Percentiles rank a stretch among this genome's conserved stretches.
Conservation (phyloP, 2,329 filamentous ascomycete species). For the Fusarium sp. region DNA sequence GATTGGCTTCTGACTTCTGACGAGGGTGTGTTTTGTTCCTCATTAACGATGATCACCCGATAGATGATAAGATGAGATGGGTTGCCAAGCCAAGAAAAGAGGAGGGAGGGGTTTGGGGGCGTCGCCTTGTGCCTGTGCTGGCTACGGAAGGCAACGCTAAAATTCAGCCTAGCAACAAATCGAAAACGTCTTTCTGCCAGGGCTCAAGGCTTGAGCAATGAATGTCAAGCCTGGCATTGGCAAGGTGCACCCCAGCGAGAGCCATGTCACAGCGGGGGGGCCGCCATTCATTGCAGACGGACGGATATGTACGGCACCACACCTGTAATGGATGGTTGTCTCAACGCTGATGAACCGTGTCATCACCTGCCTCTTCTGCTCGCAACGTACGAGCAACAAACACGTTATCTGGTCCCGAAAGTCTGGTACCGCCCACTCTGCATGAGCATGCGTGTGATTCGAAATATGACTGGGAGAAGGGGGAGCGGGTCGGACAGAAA, state of each 20-base stretch:
- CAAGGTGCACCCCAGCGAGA: slow-evolving; percentile 15
- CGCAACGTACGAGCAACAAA: slow-evolving; percentile 40
- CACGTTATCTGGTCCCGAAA: slow-evolving; percentile 42
- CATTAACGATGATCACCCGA: slow-evolving; percentile 40
- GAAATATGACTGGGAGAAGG: slow-evolving; percentile 31
- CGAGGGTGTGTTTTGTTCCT: slow-evolving; percentile 25
- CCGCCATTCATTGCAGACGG: slow-evolving; percentile 19
- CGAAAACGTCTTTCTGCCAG: slow-evolving; percentile 25
- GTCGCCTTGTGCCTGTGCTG: slow-evolving; percentile 22
- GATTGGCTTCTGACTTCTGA: slow-evolving; percentile 44
- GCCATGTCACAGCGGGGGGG: slow-evolving; percentile 19
- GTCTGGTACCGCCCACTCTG: slow-evolving; percentile 47
- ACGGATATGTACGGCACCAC: slow-evolving; percentile 13
- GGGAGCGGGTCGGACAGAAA: slow-evolving; percentile 19
- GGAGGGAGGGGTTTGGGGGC: slow-evolving; percentile 14
- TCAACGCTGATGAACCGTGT: slow-evolving; percentile 32
- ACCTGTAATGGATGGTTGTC: slow-evolving; percentile 22
- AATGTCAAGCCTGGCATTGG: slow-evolving; percentile 5
- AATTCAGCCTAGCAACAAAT: slow-evolving; percentile 22
- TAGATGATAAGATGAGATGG: slow-evolving; percentile 33
- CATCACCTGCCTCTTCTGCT: slow-evolving; percentile 33
- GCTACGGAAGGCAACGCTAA: slow-evolving; percentile 15
- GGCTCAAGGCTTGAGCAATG: slow-evolving; percentile 11
- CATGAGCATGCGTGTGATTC: slow-evolving; percentile 38
- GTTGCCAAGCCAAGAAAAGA: slow-evolving; percentile 9